Evolutionary conservation across 805 yeast genomes (phyloP).

Genomic region (Schwanniomyces yamadae): DNA sequence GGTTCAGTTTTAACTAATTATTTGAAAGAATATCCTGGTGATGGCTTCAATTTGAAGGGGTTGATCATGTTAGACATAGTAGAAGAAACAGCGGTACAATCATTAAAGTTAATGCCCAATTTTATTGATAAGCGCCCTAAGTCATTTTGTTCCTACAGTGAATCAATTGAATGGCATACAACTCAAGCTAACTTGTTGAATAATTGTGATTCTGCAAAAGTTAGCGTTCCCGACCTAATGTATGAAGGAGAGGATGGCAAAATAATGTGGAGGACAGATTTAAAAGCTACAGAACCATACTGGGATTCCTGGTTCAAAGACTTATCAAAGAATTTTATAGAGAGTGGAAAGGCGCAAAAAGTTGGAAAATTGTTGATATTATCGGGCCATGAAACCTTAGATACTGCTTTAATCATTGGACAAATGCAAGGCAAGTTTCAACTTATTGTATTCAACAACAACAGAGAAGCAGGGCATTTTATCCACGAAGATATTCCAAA

Average conservation of each 20-base stretch:
- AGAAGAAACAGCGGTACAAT: slow-evolving; percentile 82
- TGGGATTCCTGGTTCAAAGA: slow-evolving; percentile 86
- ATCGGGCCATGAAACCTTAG: slow-evolving; percentile 88
- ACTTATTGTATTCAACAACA: slow-evolving; percentile 69
- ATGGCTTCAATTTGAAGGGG: slow-evolving; percentile 50
- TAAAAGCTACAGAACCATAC: slow-evolving; percentile 56
- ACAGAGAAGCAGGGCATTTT: slow-evolving; percentile 71
- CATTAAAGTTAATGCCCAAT: slow-evolving; percentile 64
- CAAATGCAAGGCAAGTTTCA: slow-evolving; percentile 99
- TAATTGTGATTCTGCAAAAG: slow-evolving; percentile 58
- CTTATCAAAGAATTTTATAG: slow-evolving; percentile 53
- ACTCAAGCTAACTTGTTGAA: slow-evolving; percentile 48
- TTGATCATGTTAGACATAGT: slow-evolving; percentile 85
- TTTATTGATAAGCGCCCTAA: slow-evolving; percentile 67
- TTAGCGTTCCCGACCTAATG: slow-evolving; percentile 78
- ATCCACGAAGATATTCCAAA: slow-evolving; percentile 89
- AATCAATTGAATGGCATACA: slow-evolving; percentile 85
- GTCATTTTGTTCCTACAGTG: slow-evolving; percentile 47
- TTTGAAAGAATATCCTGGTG: slow-evolving; percentile 22
- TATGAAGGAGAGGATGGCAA: slow-evolving; percentile 13
- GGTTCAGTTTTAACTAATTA: slow-evolving; percentile 75
- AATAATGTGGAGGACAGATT: slow-evolving; percentile 63
- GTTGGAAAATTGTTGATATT: slow-evolving; percentile 69
- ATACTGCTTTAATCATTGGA: slow-evolving; percentile 82
- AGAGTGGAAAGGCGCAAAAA: slow-evolving; percentile 28